Evolutionary conservation across 345 rosid genomes (phyloP).

Genomic region (Salix exigua): DNA sequence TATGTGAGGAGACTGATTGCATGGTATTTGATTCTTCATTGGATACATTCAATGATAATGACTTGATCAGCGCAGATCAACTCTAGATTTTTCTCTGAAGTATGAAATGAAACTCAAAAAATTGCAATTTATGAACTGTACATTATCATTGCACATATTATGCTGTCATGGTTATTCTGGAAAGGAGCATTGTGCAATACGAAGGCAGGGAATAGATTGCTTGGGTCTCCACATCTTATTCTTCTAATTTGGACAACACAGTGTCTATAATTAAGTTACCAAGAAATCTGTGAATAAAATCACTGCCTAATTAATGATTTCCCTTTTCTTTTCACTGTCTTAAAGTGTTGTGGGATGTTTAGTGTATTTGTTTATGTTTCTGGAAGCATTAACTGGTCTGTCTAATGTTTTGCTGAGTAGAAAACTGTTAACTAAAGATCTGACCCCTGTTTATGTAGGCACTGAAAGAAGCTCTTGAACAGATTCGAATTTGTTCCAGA

Average conservation of each 20-base stretch:
- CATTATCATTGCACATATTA: background rate
- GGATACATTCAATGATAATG: background rate
- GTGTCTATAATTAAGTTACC: background rate
- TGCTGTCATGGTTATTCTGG: background rate
- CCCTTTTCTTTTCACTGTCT: background rate
- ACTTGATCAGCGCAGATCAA: background rate
- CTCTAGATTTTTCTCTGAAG: background rate
- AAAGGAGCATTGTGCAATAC: background rate
- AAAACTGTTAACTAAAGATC: background rate
- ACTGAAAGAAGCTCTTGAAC: constrained; percentile 71
- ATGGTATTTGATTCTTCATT: background rate
- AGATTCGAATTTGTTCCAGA: constrained; percentile 67
- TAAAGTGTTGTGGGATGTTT: background rate
- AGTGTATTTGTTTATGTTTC: background rate
- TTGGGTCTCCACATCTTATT: background rate
- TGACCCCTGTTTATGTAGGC: constrained; percentile 39
- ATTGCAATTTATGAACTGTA: background rate
- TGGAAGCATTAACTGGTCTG: background rate
- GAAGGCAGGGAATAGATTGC: background rate
- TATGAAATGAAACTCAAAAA: background rate
- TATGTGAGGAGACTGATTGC: background rate
- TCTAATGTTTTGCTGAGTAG: background rate
- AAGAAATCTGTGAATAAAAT: background rate
- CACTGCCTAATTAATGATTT: background rate
- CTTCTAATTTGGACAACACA: background rate